These are phyloP conservation scores for Spatholobus suberectus DNA, from an alignment of 306 rosid genomes.

Conservation along the genomic window DNA sequence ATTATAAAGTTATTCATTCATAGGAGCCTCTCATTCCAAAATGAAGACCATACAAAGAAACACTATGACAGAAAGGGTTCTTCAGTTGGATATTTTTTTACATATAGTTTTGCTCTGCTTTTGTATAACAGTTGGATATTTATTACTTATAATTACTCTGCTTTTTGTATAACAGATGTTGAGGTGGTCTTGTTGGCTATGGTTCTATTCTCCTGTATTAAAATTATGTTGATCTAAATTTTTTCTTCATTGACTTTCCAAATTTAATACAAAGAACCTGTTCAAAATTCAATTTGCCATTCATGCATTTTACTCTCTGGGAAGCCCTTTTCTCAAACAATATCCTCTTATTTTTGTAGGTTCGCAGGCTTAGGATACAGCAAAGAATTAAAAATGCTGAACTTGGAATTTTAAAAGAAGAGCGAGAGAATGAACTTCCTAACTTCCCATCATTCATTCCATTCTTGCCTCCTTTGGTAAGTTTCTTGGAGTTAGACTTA, in stretches of 20 bases:
- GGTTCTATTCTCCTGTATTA: neutral
- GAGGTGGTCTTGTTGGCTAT: neutral
- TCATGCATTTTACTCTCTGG: neutral
- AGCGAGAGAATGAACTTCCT: conserved; percentile 90
- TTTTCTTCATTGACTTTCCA: neutral
- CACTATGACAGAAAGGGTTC: conserved; percentile 1
- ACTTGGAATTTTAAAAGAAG: conserved; percentile 66
- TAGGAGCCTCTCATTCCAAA: conserved; percentile 17
- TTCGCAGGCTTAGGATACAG: conserved; percentile 95
- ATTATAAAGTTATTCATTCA: too few species aligned
- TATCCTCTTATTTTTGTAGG: conserved; percentile 55
- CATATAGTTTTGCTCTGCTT: neutral
- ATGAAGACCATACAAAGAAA: neutral
- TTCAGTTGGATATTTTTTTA: neutral
- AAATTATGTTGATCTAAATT: neutral
- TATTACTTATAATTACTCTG: neutral
- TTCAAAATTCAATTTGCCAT: neutral
- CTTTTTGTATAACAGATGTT: neutral
- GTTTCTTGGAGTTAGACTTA: conserved; percentile 38
- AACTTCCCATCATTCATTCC: conserved; percentile 95
- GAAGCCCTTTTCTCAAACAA: neutral
- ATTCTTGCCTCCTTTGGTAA: conserved; percentile 95
- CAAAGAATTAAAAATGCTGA: conserved; percentile 86
- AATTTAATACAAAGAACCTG: neutral
- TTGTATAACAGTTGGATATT: neutral